Evolutionary conservation across 208 protist species (phyloP), one percentile per base, ranked within the genome.

Genomic region (Borovskyia barvae): DNA sequence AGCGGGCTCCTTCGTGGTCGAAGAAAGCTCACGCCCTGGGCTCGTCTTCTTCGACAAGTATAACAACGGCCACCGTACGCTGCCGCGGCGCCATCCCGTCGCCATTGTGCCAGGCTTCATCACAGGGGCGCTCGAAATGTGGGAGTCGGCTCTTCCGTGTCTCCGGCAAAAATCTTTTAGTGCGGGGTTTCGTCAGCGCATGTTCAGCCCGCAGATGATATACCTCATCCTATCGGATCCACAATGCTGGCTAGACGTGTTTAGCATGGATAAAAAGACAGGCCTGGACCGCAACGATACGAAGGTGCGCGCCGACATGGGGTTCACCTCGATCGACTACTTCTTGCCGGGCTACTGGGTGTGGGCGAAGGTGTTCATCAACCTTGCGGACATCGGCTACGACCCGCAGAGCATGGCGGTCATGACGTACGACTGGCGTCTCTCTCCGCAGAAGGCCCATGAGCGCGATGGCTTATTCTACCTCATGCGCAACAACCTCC

Each of bases 301-400:
- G 19, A 87, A 88, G 53, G 72, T 97, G 54, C 82, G 93, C 39
- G 72, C 90, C 5, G 93, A 90, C 61, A 59, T 63, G 7, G 89
- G 90, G 45, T 85, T 96, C 62, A 66, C 75, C 39, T 82, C 86
- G 0, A 82, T 92, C 14, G 90, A 96, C 58, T 96, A 92, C 55
- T 94, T 97, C 46, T 49, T 97, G 8, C 85, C 87, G 0, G 87
- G 87, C 12, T 95, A 88, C 70, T 95, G 91, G 93, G 89, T 97
- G 25, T 97, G 90, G 90, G 90, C 80, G 11, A 95, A 93, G 55
- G 51, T 97, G 29, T 73, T 97, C 26, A 68, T 94, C 26, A 96
- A 95, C 66, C 73, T 97, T n/a, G 91, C 84, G 0, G 87, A 96
- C 39, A 90, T 97, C 55, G 93, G 93, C 46, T 97, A 97, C 75